Base-by-base conservation (phyloP, 257 asterid genomes). In the Primulina eburnea region DNA sequence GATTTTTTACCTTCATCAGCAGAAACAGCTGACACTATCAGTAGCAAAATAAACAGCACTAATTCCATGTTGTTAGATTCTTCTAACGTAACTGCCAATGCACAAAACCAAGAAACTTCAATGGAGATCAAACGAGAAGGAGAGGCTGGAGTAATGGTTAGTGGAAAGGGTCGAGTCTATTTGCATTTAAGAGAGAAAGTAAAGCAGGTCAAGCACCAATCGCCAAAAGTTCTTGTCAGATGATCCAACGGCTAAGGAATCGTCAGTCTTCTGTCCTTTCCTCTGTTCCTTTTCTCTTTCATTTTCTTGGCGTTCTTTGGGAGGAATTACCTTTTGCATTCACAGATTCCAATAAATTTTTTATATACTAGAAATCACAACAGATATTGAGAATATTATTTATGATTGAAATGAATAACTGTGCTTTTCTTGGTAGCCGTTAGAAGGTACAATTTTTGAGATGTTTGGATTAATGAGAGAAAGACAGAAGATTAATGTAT, bases 391-490 rank as follows among this genome's bases (percentile, higher is more conserved):
- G 30, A 28, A 35, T 8, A 35, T 7, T 35, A 8, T 6, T 4
- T 6, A 35, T 43, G 76, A 76, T 68, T 71, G 69, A 86, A 76
- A 71, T 66, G 59, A 67, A 87, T 77, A 70, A 77, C 82, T 58
- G 7, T 80, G 73, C 81, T 80, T 80, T 47, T 82, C 74, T 84
- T 73, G 82, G 88, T 87, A 83, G 96, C 93, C 91, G 91, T 89
- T 88, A 68, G 70, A 55, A 50, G 56, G 50, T 77, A 26, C 37
- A 20, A n/a, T 60, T 58, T 69, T 56, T 56, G 3, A 21, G 75
- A 75, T 77, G 56, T 62, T 70, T 52, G 80, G 80, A 71, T 68
- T 76, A 60, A 47, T 71, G 24, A 43, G 79, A 14, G 72, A 37
- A 66, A 38, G 71, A 6, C 7, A 56, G 53, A 33, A 8, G 38